Evolutionary conservation across 2,329 filamentous ascomycete genomes (phyloP).

Genomic region (Apiospora koreana): DNA sequence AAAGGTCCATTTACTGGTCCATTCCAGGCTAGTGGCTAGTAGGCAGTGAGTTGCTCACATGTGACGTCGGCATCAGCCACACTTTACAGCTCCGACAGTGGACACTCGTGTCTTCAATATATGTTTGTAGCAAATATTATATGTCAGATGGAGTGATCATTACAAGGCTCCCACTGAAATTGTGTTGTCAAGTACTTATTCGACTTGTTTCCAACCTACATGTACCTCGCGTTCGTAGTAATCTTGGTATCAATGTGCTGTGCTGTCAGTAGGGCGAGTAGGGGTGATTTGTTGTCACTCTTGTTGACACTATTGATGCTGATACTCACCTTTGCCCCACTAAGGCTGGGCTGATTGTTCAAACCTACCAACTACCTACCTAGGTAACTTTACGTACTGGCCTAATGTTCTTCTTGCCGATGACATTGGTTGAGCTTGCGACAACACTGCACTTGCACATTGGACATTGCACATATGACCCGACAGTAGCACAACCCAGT

Average conservation of each 20-base stretch:
- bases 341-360: slow-evolving; percentile 1
- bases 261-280: not conserved
- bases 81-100: slow-evolving; percentile 14
- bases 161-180: too few species aligned
- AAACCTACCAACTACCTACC: not conserved
- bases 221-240: not conserved
- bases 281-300: not conserved
- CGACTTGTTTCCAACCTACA: too few species aligned
- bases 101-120: not conserved
- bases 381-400: not conserved
- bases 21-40: too few species aligned
- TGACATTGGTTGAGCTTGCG: slow-evolving; percentile 6
- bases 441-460: not conserved
- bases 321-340: not conserved
- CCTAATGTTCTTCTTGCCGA: not conserved
- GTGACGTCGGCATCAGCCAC: slow-evolving; percentile 24
- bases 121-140: not conserved
- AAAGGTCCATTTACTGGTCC: not conserved
- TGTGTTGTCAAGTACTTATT: too few species aligned
- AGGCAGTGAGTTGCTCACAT: too few species aligned
- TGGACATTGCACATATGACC: not conserved
- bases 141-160: too few species aligned
- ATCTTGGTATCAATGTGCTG: not conserved
- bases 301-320: not conserved
- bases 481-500: not conserved